phyloP scores from a whole-genome alignment of 495 filamentous ascomycete species.

The Pyrenula aspistea region DNA sequence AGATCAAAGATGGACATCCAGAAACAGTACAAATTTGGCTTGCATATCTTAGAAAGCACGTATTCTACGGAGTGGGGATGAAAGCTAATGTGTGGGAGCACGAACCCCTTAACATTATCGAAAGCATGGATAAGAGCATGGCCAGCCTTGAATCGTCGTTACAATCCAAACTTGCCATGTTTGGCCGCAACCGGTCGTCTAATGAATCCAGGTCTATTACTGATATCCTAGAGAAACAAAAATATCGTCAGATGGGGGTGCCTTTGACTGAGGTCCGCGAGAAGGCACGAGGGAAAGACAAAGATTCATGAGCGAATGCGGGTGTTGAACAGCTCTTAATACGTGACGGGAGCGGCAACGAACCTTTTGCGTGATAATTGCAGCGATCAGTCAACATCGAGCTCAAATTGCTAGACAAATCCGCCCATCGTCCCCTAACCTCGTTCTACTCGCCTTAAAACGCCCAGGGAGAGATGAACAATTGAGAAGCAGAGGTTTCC shows the following conservation, averaged over 20 bases:
- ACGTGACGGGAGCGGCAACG: no score
- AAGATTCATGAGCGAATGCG: background rate
- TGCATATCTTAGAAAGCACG: slow-evolving; percentile 78
- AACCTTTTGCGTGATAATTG: no score
- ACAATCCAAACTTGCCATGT: background rate
- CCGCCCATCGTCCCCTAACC: no score
- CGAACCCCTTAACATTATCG: slow-evolving; percentile 18
- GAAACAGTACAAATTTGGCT: slow-evolving; percentile 85
- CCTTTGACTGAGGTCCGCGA: background rate
- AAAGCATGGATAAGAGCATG: background rate
- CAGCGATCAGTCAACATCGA: no score
- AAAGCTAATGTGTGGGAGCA: slow-evolving; percentile 95
- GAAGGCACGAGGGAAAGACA: background rate
- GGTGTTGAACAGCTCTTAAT: no score
- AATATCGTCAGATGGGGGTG: background rate
- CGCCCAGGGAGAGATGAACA: no score
- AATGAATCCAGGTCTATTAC: background rate
- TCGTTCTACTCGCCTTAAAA: no score
- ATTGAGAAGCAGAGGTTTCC: no score
- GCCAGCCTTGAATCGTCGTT: background rate
- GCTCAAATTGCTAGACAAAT: no score
- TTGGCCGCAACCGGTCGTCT: background rate
- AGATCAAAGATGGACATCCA: slow-evolving; percentile 85
- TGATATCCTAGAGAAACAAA: background rate
- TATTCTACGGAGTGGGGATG: slow-evolving; percentile 93